These are phyloP conservation scores for Bretschneidera sinensis DNA, from an alignment of 345 rosid genomes.

Conservation along the genomic window DNA sequence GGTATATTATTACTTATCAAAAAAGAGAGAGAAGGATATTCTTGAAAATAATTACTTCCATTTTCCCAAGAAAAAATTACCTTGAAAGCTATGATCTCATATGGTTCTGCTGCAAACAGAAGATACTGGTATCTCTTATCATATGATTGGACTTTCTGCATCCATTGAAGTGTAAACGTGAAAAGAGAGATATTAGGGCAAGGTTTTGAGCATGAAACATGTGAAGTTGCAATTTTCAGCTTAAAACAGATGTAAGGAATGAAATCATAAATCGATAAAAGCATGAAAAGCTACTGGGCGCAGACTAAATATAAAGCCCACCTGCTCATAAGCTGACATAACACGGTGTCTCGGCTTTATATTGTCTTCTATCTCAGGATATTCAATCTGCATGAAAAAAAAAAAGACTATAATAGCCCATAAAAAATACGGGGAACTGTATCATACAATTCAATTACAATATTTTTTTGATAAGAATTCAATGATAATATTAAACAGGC, in stretches of 20 bases:
- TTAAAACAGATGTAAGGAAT: too few relatives aligned
- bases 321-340: slow-evolving; percentile 99
- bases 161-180: slow-evolving; percentile 4
- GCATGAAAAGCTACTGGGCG: background rate
- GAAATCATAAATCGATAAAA: background rate
- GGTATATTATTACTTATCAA: too few relatives aligned
- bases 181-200: slow-evolving; percentile 2
- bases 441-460: too few relatives aligned
- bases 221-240: background rate
- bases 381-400: slow-evolving; percentile 58
- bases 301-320: slow-evolving; percentile 6
- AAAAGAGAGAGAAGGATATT: too few relatives aligned
- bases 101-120: slow-evolving; percentile 94
- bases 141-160: slow-evolving; percentile 76
- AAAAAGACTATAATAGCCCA: too few relatives aligned
- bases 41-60: too few relatives aligned
- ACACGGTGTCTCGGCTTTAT: slow-evolving; percentile 85
- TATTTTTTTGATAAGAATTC: too few relatives aligned
- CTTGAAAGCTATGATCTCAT: slow-evolving; percentile 96
- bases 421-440: too few relatives aligned
- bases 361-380: slow-evolving; percentile 96
- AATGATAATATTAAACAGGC: slow-evolving; percentile 5
- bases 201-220: background rate
- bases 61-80: too few relatives aligned
- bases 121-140: slow-evolving; percentile 94